Evolutionary conservation across 306 rosid genomes (phyloP).

Genomic region (Hippophae gyantsensis): DNA sequence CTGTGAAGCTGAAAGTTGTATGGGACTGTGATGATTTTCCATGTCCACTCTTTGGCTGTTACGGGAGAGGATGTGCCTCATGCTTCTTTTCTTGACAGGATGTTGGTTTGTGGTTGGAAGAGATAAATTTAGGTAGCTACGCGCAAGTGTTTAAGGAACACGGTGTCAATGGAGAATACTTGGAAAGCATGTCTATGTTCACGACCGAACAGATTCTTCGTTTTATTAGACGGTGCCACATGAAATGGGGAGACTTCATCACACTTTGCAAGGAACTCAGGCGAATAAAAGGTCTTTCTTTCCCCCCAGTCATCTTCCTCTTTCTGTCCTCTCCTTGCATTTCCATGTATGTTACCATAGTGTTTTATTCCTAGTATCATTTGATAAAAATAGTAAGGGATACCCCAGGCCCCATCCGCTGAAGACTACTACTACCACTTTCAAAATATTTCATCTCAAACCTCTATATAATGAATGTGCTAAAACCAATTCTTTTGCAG

Average conservation of each 20-base stretch:
- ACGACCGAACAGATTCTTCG: constrained; percentile 59
- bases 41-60: background rate
- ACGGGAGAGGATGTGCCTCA: constrained; percentile 5
- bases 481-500: constrained; percentile 38
- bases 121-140: constrained; percentile 85
- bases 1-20: no score
- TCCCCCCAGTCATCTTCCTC: constrained; percentile 3
- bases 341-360: background rate
- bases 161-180: constrained; percentile 96
- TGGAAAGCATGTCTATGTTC: constrained; percentile 99
- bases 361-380: background rate
- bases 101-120: constrained; percentile 98
- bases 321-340: background rate
- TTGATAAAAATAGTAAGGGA: no score
- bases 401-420: no score
- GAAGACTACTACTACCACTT: no score
- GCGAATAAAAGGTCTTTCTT: constrained; percentile 77
- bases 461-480: background rate
- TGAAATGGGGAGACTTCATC: constrained; percentile 90
- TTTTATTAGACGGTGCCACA: no score
- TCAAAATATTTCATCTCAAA: no score
- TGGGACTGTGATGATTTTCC: background rate
- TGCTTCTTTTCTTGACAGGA: constrained; percentile 47
- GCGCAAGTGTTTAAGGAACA: constrained; percentile 85
- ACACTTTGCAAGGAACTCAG: constrained; percentile 95